phyloP scores from a whole-genome alignment of 2,329 filamentous ascomycete species.

The Fonsecaea monophora region DNA sequence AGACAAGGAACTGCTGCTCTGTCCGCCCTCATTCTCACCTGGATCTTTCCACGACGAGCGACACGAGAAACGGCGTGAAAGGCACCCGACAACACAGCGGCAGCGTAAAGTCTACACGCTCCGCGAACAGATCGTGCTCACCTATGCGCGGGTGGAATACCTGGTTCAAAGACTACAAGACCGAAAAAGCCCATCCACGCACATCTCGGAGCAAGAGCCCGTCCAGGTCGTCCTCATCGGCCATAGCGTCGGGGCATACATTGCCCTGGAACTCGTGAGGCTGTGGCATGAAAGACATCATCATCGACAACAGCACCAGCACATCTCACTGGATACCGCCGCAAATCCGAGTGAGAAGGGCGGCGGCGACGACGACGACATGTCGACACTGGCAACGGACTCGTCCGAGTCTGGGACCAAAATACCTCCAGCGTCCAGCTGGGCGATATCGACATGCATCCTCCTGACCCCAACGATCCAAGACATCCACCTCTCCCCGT shows the following conservation, averaged over 20 bases:
- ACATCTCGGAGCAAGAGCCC: conserved; percentile 23
- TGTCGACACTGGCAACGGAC: not conserved
- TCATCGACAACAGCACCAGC: not conserved
- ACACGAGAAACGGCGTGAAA: not conserved
- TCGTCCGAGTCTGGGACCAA: not conserved
- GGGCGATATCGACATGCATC: conserved; percentile 59
- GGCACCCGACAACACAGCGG: not conserved
- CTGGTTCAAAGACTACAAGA: conserved; percentile 43
- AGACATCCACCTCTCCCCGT: conserved; percentile 70
- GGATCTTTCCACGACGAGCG: not conserved
- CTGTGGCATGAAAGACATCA: conserved; percentile 55
- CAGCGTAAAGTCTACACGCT: conserved; percentile 30
- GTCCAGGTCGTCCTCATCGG: conserved; percentile 69
- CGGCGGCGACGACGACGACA: conserved; percentile 4
- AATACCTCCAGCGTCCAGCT: not conserved
- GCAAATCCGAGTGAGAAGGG: not conserved
- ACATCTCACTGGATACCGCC: not conserved
- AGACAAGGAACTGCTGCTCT: conserved; percentile 20
- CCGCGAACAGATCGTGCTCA: conserved; percentile 57
- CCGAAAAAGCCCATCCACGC: conserved; percentile 31
- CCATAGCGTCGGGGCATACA: conserved; percentile 77
- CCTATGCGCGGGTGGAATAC: conserved; percentile 52
- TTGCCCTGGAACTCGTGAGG: conserved; percentile 71
- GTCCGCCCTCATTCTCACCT: conserved; percentile 12
- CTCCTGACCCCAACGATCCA: conserved; percentile 77